Base-by-base conservation (phyloP, 148 eudicot species). In the Rhododendron molle region DNA sequence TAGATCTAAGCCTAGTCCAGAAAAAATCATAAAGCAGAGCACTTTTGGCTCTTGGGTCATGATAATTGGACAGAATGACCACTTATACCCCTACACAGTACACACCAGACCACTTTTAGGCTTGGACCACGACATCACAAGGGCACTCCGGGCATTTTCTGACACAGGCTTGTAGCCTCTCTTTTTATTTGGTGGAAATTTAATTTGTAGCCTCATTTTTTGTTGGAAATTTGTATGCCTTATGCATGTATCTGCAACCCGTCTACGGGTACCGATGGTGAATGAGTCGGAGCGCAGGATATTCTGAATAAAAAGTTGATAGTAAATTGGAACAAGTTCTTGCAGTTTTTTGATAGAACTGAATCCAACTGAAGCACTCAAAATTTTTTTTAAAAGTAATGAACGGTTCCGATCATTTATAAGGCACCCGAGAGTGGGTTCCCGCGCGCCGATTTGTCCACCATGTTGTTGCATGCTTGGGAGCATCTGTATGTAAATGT, bases 61-160 rank as follows among this genome's bases (percentile, higher is more conserved):
- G 60, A 85, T 85, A 16, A 65, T 78, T 78, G 77, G 54, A 44
- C 73, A 0, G n/a, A 84, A 88, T 82, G 65, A 50, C 86, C 83
- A 43, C 7, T 74, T 85, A 80, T 89, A 81, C 85, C 89, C 92
- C 83, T 74, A 76, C 76, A 79, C n/a, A 46, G 2, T 74, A 76
- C 76, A 79, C n/a, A 46, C 3, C 81, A 46, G 76, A 69, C 36
- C 36, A 69, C 34, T 69, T 86, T 77, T 49, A 56, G 4, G 50
- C 46, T 80, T n/a, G 36, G 85, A 89, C 79, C 77, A 84, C 20
- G 86, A 92, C 91, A 36, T 54, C 43, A 1, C 34, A 87, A 13
- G 92, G 90, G 88, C 89, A 93, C 74, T 90, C 85, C 88, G 32
- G 92, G 83, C 91, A 91, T 30, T 87, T 79, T 82, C 85, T 36